These are phyloP conservation scores for Pilatotrama ljubarskyi DNA, from an alignment of 768 basidiomycete genomes.

Conservation along the genomic window DNA sequence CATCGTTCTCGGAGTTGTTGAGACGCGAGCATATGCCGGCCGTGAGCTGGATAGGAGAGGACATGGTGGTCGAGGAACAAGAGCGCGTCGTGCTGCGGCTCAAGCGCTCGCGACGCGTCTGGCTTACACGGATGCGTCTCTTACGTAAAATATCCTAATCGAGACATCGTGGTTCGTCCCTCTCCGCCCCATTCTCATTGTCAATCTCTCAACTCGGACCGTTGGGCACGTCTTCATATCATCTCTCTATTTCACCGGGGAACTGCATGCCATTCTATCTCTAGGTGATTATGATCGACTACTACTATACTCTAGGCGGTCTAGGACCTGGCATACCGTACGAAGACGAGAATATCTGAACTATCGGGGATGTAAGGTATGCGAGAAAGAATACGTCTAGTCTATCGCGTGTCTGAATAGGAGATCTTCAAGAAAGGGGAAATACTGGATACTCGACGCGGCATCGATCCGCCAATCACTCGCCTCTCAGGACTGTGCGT, in stretches of 20 bases:
- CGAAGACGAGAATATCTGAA: too few relatives aligned
- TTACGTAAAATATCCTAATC: constrained; percentile 16
- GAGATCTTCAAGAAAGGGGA: too few relatives aligned
- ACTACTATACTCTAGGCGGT: too few relatives aligned
- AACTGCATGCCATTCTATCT: background rate
- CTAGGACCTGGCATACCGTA: background rate
- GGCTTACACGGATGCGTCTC: constrained; percentile 23
- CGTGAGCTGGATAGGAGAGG: constrained; percentile 47
- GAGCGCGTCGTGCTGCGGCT: constrained; percentile 19
- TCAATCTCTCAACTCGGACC: background rate
- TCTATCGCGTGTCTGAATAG: too few relatives aligned
- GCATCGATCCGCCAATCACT: constrained; percentile 20
- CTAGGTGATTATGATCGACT: background rate
- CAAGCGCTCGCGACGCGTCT: constrained; percentile 16
- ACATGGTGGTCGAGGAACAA: constrained; percentile 34
- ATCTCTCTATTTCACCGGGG: background rate
- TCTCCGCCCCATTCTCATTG: too few relatives aligned
- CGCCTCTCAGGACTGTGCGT: constrained; percentile 51
- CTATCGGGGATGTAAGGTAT: too few relatives aligned
- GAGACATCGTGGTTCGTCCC: background rate
- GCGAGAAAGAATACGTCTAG: too few relatives aligned
- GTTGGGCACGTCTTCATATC: background rate
- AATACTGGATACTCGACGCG: too few relatives aligned
- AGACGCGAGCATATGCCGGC: constrained; percentile 57
- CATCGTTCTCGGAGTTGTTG: constrained; percentile 43